Evolutionary conservation across 306 rosid species (phyloP).

Genomic region (Fragaria vesca): DNA sequence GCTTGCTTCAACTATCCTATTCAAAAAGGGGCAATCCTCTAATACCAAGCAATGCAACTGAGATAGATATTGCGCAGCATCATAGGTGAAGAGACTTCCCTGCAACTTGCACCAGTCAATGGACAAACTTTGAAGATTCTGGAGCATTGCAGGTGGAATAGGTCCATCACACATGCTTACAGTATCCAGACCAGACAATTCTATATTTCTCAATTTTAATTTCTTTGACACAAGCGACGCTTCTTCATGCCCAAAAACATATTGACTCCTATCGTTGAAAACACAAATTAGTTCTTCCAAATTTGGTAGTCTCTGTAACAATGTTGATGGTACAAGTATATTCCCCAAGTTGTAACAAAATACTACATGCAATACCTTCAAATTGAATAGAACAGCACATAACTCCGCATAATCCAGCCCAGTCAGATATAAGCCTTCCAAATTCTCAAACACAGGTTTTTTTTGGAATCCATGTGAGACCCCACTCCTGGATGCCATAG

Average conservation of each 20-base stretch:
- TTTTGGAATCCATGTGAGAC: neutral
- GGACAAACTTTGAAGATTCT: neutral
- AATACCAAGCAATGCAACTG: neutral
- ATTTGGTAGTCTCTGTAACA: neutral
- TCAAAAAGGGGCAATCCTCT: neutral
- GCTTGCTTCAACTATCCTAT: neutral
- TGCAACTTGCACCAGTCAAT: rapidly evolving
- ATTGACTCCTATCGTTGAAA: rapidly evolving
- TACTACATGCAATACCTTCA: neutral
- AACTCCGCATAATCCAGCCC: neutral
- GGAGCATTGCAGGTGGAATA: neutral
- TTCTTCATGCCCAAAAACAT: neutral
- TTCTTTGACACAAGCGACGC: neutral
- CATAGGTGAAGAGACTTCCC: neutral
- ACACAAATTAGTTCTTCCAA: rapidly evolving
- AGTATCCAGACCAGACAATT: neutral
- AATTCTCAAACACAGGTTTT: neutral
- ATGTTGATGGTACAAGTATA: neutral
- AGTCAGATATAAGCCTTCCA: neutral
- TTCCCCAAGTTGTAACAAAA: neutral
- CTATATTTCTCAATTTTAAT: neutral
- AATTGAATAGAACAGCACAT: neutral
- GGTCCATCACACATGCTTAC: neutral
- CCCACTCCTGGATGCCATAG: too few relatives aligned
- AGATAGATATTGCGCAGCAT: neutral